Percentiles rank a stretch among this genome's conserved stretches.
Evolutionary conservation across 2,329 filamentous ascomycete genomes (phyloP).

Genomic region (Neofusicoccum laricinum): DNA sequence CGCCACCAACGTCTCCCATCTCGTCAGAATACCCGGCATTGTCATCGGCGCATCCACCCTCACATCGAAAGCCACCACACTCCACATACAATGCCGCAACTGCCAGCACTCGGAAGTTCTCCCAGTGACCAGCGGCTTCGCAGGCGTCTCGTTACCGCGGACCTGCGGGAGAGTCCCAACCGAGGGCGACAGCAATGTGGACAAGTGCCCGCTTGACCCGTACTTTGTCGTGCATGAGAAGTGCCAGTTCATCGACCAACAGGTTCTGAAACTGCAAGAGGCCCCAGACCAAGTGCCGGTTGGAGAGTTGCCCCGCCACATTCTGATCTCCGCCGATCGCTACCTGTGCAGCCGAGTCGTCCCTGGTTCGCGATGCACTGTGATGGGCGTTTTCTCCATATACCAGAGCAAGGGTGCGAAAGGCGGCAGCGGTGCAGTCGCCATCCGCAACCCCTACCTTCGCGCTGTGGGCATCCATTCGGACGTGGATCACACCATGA

Average conservation of each 20-base stretch:
- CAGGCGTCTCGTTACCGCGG: conserved; percentile 79
- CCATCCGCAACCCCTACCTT: conserved; percentile 92
- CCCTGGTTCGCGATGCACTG: conserved; percentile 86
- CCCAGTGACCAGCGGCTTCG: conserved; percentile 78
- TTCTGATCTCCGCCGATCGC: conserved; percentile 92
- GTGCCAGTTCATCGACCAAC: conserved; percentile 93
- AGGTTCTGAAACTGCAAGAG: conserved; percentile 96
- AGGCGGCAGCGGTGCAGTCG: conserved; percentile 76
- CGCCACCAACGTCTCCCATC: conserved; percentile 84
- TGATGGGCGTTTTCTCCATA: conserved; percentile 97
- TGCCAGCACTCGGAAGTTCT: conserved; percentile 72
- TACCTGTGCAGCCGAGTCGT: conserved; percentile 95
- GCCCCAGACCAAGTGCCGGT: conserved; percentile 97
- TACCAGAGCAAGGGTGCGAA: conserved; percentile 90
- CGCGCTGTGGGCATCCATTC: conserved; percentile 89
- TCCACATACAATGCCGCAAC: conserved; percentile 84
- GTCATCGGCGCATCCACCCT: conserved; percentile 96
- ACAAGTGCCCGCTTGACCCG: conserved; percentile 86
- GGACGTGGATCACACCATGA: conserved; percentile 84
- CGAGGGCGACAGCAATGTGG: conserved; percentile 60
- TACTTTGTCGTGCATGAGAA: conserved; percentile 96
- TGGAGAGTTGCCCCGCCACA: conserved; percentile 90
- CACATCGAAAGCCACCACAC: conserved; percentile 86
- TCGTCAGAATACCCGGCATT: conserved; percentile 96
- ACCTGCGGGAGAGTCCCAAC: conserved; percentile 65